Conservation (phyloP, 176 grass and related monocot species). For the Otatea glauca region DNA sequence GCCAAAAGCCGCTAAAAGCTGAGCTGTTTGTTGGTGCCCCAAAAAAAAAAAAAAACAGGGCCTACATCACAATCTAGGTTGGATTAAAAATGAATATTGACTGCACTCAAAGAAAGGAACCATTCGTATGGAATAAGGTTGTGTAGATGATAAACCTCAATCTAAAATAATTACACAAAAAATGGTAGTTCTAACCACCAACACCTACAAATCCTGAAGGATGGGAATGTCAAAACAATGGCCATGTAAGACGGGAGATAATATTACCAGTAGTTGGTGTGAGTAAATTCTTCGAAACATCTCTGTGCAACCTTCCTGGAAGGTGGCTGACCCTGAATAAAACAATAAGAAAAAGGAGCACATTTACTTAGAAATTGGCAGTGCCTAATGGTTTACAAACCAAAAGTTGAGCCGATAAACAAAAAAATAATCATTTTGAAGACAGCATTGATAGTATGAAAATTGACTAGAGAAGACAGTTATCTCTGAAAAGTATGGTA, state of each 20-base stretch:
- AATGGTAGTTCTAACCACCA: not conserved
- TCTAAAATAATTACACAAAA: not conserved
- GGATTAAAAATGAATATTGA: not conserved
- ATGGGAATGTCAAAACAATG: not conserved
- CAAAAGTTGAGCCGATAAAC: not conserved
- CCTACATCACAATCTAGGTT: not conserved
- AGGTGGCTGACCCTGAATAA: constrained; percentile 56
- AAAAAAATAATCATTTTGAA: not conserved
- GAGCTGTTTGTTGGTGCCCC: too few relatives aligned
- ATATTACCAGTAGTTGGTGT: constrained; percentile 60
- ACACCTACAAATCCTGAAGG: not conserved
- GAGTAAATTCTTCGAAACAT: constrained; percentile 52
- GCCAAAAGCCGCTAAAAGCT: too few relatives aligned
- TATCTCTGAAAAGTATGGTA: not conserved
- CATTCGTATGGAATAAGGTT: not conserved
- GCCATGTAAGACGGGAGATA: constrained; percentile 14
- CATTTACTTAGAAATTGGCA: constrained; percentile 9
- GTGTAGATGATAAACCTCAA: not conserved
- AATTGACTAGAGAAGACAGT: not conserved
- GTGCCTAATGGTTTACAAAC: not conserved
- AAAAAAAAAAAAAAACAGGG: too few relatives aligned
- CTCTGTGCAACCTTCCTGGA: constrained; percentile 30
- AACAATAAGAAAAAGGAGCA: constrained; percentile 23
- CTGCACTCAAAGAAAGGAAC: not conserved
- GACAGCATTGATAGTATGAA: not conserved